These are phyloP conservation scores for Herpetospermum pedunculosum DNA, from an alignment of 306 rosid species.

Conservation along the genomic window DNA sequence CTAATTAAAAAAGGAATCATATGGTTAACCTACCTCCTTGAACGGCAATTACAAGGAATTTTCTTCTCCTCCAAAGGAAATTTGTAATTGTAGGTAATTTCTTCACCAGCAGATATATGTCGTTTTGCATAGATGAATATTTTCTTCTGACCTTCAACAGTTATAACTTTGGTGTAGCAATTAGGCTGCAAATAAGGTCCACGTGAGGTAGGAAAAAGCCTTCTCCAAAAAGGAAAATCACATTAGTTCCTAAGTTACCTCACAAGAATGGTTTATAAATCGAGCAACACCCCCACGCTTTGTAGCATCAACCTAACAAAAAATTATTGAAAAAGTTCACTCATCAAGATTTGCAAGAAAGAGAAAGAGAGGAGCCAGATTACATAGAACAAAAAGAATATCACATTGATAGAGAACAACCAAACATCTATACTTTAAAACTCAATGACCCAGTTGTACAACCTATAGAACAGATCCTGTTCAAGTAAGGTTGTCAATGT, in stretches of 20 bases:
- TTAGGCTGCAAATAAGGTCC: constrained; percentile 60
- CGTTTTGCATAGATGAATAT: constrained; percentile 90
- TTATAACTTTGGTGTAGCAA: constrained; percentile 94
- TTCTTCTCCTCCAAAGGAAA: constrained; percentile 98
- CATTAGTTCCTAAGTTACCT: constrained; percentile 39
- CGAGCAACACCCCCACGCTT: constrained; percentile 96
- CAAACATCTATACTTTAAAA: neutral
- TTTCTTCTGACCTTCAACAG: constrained; percentile 84
- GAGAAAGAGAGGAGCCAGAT: neutral
- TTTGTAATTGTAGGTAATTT: constrained; percentile 88
- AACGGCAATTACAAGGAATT: constrained; percentile 94
- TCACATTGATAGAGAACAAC: constrained; percentile 4
- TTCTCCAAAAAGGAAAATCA: neutral
- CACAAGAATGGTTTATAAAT: constrained; percentile 93
- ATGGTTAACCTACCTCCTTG: constrained; percentile 48
- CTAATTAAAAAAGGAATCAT: neutral
- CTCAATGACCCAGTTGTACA: neutral
- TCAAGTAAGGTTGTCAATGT: neutral
- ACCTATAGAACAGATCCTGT: neutral
- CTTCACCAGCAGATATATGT: constrained; percentile 85
- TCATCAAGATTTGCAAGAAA: neutral
- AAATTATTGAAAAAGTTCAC: constrained; percentile 13
- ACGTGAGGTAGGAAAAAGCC: constrained; percentile 8
- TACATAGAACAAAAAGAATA: neutral
- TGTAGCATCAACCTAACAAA: constrained; percentile 86